A percentile compares a stretch with the other conserved stretches of the same genome.
These are phyloP conservation scores for Penicillium sp. DNA, from an alignment of 2,329 filamentous ascomycete genomes.

Conservation along the genomic window DNA sequence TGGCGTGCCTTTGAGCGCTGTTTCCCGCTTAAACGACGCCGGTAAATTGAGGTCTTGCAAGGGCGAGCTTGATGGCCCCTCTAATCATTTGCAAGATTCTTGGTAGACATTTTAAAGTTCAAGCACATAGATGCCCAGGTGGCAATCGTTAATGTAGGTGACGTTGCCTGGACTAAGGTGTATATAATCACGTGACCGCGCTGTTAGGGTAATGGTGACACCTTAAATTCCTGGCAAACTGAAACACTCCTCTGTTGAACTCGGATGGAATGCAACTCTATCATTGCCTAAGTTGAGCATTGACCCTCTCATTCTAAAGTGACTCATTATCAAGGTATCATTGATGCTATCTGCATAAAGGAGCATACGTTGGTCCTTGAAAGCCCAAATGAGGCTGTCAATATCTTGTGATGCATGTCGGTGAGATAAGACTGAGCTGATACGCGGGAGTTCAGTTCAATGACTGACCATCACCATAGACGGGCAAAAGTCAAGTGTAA, in stretches of 20 bases:
- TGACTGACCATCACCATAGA: slow-evolving; percentile 14
- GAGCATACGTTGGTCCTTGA: background rate
- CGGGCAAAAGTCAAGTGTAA: slow-evolving; percentile 40
- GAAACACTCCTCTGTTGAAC: background rate
- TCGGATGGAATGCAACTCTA: background rate
- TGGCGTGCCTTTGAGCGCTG: too few relatives aligned
- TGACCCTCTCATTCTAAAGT: background rate
- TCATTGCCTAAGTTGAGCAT: background rate
- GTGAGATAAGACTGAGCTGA: slow-evolving; percentile 15
- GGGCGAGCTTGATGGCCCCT: too few relatives aligned
- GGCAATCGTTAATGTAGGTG: too few relatives aligned
- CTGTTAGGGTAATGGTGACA: background rate
- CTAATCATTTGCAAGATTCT: too few relatives aligned
- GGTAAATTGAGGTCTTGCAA: too few relatives aligned
- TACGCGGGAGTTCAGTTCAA: background rate
- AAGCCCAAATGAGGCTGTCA: slow-evolving; percentile 32
- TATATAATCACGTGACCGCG: background rate
- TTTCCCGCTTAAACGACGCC: too few relatives aligned
- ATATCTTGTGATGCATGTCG: slow-evolving; percentile 39
- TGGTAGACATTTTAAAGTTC: too few relatives aligned
- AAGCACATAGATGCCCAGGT: too few relatives aligned
- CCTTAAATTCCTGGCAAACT: background rate
- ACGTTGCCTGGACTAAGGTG: too few relatives aligned
- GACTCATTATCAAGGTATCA: background rate
- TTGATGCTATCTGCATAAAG: background rate